Evolutionary conservation across 305 asterid species (phyloP).

Genomic region (Withania somnifera): DNA sequence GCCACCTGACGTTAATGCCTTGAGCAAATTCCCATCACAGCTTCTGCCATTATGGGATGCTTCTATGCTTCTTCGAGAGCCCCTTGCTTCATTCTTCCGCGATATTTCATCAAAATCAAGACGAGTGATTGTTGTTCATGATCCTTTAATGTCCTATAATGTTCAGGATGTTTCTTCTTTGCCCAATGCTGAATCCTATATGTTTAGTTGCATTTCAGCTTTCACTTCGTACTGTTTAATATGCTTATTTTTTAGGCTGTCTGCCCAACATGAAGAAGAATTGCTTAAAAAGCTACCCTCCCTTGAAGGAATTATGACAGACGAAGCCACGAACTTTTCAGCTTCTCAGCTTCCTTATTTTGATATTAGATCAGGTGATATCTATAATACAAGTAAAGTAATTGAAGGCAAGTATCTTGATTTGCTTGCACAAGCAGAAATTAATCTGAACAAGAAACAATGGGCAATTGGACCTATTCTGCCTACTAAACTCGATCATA

Average conservation of each 20-base stretch:
- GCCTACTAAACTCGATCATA: neutral
- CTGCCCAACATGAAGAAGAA: conserved; percentile 1
- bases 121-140: conserved; percentile 12
- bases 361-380: conserved; percentile 5
- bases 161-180: conserved; percentile 5
- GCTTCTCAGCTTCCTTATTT: neutral
- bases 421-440: neutral
- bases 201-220: conserved; percentile 8
- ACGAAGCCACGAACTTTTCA: neutral
- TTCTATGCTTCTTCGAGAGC: neutral
- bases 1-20: neutral
- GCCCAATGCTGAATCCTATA: conserved; percentile 10
- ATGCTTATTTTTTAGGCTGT: neutral
- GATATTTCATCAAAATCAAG: neutral
- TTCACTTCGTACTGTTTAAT: neutral
- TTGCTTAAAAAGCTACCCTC: neutral
- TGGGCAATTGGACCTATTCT: conserved; percentile 24
- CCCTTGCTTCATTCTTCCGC: neutral
- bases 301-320: neutral
- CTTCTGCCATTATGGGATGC: conserved; percentile 10
- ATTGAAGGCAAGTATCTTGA: conserved; percentile 12
- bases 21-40: conserved; percentile 10
- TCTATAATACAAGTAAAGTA: conserved; percentile 11
- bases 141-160: neutral
- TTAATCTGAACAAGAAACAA: neutral